Percentiles rank a stretch among this genome's conserved stretches.
Evolutionary conservation across 1,284 basidiomycete genomes (phyloP).

Genomic region (Sporisorium scitamineum): DNA sequence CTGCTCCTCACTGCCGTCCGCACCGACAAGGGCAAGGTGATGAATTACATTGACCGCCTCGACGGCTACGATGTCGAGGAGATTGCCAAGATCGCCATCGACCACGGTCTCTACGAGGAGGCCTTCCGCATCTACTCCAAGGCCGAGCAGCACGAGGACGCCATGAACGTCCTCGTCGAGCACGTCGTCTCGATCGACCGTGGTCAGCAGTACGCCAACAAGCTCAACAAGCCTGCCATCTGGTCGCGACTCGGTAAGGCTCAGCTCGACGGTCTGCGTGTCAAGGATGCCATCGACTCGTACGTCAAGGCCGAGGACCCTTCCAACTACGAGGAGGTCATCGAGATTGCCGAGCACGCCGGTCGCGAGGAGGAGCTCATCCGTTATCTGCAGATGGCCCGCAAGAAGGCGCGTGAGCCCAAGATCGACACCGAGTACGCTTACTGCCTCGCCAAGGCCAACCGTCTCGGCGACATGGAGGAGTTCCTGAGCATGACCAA

Average conservation of each 20-base stretch:
- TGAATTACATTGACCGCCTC: slow-evolving; percentile 97
- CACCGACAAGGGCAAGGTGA: slow-evolving; percentile 98
- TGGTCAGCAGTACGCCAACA: slow-evolving; percentile 94
- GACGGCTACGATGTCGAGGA: slow-evolving; percentile 94
- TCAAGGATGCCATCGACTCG: slow-evolving; percentile 98
- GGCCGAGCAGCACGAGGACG: slow-evolving; percentile 72
- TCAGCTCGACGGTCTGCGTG: slow-evolving; percentile 96
- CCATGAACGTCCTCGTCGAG: slow-evolving; percentile 97
- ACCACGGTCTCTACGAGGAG: slow-evolving; percentile 95
- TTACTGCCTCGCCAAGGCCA: slow-evolving; percentile 68
- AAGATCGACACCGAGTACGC: slow-evolving; percentile 88
- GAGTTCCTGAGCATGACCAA: slow-evolving; percentile 99
- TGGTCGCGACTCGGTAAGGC: slow-evolving; percentile 98
- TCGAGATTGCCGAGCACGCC: slow-evolving; percentile 94
- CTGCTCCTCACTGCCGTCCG: slow-evolving; percentile 95
- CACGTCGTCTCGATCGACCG: slow-evolving; percentile 98
- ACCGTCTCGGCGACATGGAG: slow-evolving; percentile 78
- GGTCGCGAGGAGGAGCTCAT: slow-evolving; percentile 99
- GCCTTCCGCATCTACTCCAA: slow-evolving; percentile 75
- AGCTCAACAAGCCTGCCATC: slow-evolving; percentile 95
- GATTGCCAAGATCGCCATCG: slow-evolving; percentile 96
- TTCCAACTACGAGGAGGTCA: slow-evolving; percentile 93
- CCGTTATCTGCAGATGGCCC: slow-evolving; percentile 98
- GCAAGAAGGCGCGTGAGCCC: slow-evolving; percentile 95
- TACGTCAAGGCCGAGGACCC: slow-evolving; percentile 99